Base-by-base conservation (phyloP, 805 yeast species). In the Kuraishia cidri region DNA sequence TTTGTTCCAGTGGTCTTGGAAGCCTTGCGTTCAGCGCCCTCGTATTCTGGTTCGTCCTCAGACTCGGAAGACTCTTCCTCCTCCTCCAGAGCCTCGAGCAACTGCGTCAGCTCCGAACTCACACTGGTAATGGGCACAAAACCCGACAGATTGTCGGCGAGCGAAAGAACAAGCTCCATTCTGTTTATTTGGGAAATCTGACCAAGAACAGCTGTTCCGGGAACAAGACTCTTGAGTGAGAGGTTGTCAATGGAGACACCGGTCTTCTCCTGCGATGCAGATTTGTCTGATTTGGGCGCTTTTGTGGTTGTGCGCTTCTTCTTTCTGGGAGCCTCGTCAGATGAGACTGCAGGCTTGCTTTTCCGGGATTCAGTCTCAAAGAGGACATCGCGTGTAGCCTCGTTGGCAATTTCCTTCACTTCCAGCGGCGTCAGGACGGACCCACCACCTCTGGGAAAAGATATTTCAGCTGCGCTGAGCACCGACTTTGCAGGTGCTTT, bases 371-470 rank as follows among this genome's bases (percentile, higher is more conserved):
- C 35, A 30, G 50, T 18, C 39, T 60, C 90, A 40, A 84, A 83
- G 31, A 88, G 62, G 26, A 84, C 92, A 59, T 92, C 98, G 41
- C 72, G 74, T 15, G 88, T 78, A 31, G 90, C 99, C 56, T 90
- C 94, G 52, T 86, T 87, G 26, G 95, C 79, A 32, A 90, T 90
- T 51, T 86, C 92, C 54, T 86, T 87, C 43, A 86, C 76, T 58
- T 92, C 99, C 43, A 92, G 62, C 5, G 97, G 87, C 3, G 95
- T 74, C 48, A 92, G 69, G 17, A 76, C 84, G 18, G 90, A 72
- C 9, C 80, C 75, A 32, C 98, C 98, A 46, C 98, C 98, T 75
- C 99, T 82, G 32, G 98, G 98, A 52, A 92, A 92, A 9, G 81
- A 66, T 26, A 67, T 61, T 37, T 78, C 84, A 37, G 28, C 34